phyloP scores from a whole-genome alignment of 2,329 filamentous ascomycete genomes.

The Ploettnerulaceae sp. region DNA sequence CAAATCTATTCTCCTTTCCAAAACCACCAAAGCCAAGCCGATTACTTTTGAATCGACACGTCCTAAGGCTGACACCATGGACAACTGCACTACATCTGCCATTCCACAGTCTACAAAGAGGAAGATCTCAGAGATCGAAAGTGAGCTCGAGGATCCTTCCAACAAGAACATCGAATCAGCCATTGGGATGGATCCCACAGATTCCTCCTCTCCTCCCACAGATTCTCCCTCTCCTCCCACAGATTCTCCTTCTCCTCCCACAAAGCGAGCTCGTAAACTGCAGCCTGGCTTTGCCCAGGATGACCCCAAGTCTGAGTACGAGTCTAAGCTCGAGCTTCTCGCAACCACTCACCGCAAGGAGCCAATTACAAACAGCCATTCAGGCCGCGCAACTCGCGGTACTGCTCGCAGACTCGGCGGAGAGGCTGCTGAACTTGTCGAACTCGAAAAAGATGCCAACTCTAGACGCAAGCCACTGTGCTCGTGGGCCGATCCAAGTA shows the following conservation, averaged over 20 bases:
- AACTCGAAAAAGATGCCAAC: not conserved
- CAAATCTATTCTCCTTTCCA: too few relatives aligned
- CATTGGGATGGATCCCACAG: too few relatives aligned
- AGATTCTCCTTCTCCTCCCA: not conserved
- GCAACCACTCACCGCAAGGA: not conserved
- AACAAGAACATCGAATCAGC: too few relatives aligned
- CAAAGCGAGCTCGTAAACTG: not conserved
- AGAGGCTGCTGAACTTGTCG: slow-evolving; percentile 1
- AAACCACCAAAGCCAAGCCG: too few relatives aligned
- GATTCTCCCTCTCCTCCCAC: not conserved
- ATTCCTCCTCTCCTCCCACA: too few relatives aligned
- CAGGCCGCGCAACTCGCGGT: not conserved
- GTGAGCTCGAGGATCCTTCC: too few relatives aligned
- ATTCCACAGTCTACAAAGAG: too few relatives aligned
- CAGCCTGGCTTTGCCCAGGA: not conserved
- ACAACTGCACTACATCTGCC: too few relatives aligned
- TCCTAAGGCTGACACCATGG: too few relatives aligned
- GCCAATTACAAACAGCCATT: not conserved
- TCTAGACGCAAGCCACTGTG: slow-evolving; percentile 1
- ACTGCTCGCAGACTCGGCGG: not conserved
- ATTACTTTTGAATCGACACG: too few relatives aligned
- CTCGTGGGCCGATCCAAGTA: slow-evolving; percentile 24
- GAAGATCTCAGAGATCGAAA: too few relatives aligned
- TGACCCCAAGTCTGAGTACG: not conserved
- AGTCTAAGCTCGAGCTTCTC: not conserved